phyloP scores from a whole-genome alignment of 2,329 filamentous ascomycete genomes.

The Fusarium metavorans region DNA sequence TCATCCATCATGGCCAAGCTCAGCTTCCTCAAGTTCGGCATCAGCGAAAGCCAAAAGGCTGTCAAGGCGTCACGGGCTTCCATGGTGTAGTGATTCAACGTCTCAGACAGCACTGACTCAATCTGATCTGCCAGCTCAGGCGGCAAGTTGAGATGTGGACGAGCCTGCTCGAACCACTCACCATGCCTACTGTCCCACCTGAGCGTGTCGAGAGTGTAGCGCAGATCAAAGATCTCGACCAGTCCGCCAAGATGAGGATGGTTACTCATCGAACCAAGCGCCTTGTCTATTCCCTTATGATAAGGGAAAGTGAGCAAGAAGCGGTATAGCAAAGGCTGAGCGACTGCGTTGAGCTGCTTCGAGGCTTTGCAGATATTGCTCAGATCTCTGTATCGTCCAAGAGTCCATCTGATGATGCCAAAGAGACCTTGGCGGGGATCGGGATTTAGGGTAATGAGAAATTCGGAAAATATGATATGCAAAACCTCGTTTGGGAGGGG shows the following conservation, averaged over 20 bases:
- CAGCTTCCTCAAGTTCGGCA: background rate
- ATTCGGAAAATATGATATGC: background rate
- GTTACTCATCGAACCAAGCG: background rate
- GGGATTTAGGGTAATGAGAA: background rate
- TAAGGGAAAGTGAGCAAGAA: background rate
- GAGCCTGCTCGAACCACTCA: background rate
- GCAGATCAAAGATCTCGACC: background rate
- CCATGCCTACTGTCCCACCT: background rate
- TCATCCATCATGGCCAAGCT: background rate
- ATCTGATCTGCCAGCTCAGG: background rate
- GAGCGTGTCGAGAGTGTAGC: background rate
- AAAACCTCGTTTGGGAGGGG: background rate
- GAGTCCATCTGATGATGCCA: background rate
- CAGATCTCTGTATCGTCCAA: background rate
- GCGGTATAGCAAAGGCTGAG: background rate
- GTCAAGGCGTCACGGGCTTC: background rate
- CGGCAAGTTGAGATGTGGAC: background rate
- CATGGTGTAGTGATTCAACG: background rate
- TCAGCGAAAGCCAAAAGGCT: background rate
- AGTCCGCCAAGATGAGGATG: background rate
- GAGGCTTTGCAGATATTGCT: background rate
- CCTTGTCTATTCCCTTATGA: background rate
- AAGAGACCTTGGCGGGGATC: background rate
- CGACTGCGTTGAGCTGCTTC: background rate
- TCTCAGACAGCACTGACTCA: background rate